Base-by-base conservation (phyloP, 768 basidiomycete genomes). In the Mycena vitilis region DNA sequence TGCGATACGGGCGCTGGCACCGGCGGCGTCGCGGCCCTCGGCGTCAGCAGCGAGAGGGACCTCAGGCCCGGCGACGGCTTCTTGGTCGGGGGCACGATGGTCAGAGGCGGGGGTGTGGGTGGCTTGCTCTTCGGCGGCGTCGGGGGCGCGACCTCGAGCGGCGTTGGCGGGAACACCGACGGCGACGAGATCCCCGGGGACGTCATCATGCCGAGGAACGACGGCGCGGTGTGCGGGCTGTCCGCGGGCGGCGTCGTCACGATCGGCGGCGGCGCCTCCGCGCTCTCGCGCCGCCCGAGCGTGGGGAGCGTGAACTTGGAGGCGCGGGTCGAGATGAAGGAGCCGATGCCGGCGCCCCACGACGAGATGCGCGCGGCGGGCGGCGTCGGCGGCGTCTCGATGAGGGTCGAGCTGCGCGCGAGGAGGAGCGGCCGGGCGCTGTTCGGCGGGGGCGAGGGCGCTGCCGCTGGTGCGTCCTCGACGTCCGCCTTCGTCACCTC, bases 341-440 rank as follows among this genome's bases (percentile, higher is more conserved):
- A 84, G 16, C 87, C 84, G 64, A 88, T 79, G 49, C 83, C 82
- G 11, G 79, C 76, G 52, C 86, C 85, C 76, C 86, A 81, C 18
- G 81, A 73, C 48, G 74, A 78, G 20, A 84, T 49, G 65, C 80
- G 79, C 23, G 81, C 37, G 22, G 38, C 5, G 0, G 37, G 22
- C 5, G 54, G 78, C 18, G 81, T 58, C 34, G 60, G 70, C 22
- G 63, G 48, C 11, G 66, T 42, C 73, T 44, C 51, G 49, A 63
- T 38, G 52, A 70, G 57, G 20, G 68, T 71, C 30, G 74, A 75
- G 40, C 71, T 69, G 30, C 72, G 66, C 15, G 75, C 73, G 44
- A 73, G 73, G 5, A 73, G 71, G 58, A 73, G 75, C 18, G 72
- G 74, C 51, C 69, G 66, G 15, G 63, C 65, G 2, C 64, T 40